A percentile compares a stretch with the other conserved stretches of the same genome.
Conservation (phyloP, 2,329 filamentous ascomycete genomes). For the Penicillium freii region DNA sequence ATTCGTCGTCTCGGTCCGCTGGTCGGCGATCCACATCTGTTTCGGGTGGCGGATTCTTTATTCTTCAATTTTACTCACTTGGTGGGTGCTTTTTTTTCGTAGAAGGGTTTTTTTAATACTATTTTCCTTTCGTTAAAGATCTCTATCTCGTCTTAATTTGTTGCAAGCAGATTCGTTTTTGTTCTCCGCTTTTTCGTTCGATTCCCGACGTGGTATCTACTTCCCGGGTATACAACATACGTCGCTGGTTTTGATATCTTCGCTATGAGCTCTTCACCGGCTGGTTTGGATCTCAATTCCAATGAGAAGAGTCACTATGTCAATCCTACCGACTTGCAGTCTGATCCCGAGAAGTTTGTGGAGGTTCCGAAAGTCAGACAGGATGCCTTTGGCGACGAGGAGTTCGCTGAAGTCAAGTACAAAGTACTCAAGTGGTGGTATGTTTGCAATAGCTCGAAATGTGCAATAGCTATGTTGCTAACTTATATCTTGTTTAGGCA, state of each 20-base stretch:
- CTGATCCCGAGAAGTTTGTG: slow-evolving; percentile 23
- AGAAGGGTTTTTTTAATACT: background rate
- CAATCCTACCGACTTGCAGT: background rate
- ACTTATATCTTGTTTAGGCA: slow-evolving; percentile 32
- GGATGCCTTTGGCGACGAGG: slow-evolving; percentile 43
- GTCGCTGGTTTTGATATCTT: slow-evolving; percentile 1
- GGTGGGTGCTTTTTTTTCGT: background rate
- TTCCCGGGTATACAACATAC: background rate
- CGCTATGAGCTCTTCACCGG: slow-evolving; percentile 10
- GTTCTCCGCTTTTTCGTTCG: background rate
- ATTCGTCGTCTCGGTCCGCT: slow-evolving; percentile 9
- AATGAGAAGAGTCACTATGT: background rate
- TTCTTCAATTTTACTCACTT: slow-evolving; percentile 2
- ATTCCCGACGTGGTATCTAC: background rate
- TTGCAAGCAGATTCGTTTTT: background rate
- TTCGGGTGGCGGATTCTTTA: slow-evolving; percentile 10
- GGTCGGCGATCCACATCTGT: slow-evolving; percentile 8
- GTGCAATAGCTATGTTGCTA: background rate
- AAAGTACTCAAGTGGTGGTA: slow-evolving; percentile 50
- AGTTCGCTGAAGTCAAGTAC: slow-evolving; percentile 48
- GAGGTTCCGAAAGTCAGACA: slow-evolving; percentile 16
- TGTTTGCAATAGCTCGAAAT: slow-evolving; percentile 9
- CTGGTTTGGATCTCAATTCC: background rate
- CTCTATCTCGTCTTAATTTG: background rate
- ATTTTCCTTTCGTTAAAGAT: background rate